Conservation (phyloP, 2,329 filamentous ascomycete genomes). For the Pleoardoris graminearum region DNA sequence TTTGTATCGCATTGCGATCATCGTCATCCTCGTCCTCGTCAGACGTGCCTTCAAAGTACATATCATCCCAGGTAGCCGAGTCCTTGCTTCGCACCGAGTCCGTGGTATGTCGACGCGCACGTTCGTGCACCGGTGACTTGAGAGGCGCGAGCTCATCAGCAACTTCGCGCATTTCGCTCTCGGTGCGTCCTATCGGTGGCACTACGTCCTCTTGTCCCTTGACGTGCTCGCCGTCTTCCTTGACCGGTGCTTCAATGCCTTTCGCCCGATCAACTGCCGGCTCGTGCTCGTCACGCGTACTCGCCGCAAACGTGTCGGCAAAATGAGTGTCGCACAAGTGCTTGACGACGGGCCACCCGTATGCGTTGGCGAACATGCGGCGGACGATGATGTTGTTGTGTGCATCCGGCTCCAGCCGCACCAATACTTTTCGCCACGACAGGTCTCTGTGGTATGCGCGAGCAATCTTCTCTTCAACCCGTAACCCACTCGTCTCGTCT, state of each 20-base stretch:
- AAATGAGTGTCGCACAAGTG: slow-evolving; percentile 96
- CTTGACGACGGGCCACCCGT: slow-evolving; percentile 95
- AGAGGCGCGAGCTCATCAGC: slow-evolving; percentile 45
- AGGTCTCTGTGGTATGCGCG: slow-evolving; percentile 90
- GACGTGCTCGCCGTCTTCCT: slow-evolving; percentile 68
- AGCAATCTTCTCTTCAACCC: slow-evolving; percentile 96
- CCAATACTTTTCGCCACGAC: slow-evolving; percentile 95
- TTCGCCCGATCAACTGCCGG: slow-evolving; percentile 70
- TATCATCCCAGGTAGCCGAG: slow-evolving; percentile 54
- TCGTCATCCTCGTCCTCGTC: slow-evolving; percentile 52
- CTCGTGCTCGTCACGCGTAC: slow-evolving; percentile 69
- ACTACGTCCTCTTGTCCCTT: slow-evolving; percentile 48
- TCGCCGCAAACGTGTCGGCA: slow-evolving; percentile 69
- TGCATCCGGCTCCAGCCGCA: slow-evolving; percentile 92
- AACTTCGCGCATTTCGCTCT: slow-evolving; percentile 55
- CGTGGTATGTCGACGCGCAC: slow-evolving; percentile 26
- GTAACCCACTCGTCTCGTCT: slow-evolving; percentile 69
- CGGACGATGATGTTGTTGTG: slow-evolving; percentile 99
- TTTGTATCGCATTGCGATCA: slow-evolving; percentile 43
- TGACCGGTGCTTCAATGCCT: slow-evolving; percentile 59
- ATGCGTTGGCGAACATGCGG: slow-evolving; percentile 94
- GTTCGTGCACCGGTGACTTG: slow-evolving; percentile 25
- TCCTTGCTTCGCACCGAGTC: slow-evolving; percentile 42
- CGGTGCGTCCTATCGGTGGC: slow-evolving; percentile 47
- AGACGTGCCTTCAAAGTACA: slow-evolving; percentile 53